Evolutionary conservation across 371 early-diverging fungal species (phyloP).

Genomic region (Zopfochytrium polystomum): DNA sequence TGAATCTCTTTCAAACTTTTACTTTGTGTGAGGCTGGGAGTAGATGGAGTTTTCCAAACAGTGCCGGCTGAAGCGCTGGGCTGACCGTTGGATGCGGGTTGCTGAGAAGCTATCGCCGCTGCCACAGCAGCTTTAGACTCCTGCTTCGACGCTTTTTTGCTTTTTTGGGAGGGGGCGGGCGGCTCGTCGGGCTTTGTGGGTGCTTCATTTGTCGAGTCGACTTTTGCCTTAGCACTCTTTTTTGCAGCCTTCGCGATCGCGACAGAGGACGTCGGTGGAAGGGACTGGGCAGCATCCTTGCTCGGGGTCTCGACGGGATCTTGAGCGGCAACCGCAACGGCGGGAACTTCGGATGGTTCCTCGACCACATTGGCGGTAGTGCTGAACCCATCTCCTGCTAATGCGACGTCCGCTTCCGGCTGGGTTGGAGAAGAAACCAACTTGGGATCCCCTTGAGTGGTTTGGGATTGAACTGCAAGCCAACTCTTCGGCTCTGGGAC

Average conservation of each 20-base stretch:
- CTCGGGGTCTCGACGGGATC: not conserved
- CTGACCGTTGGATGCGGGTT: no score
- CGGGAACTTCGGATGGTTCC: not conserved
- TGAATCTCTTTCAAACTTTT: slow-evolving; percentile 46
- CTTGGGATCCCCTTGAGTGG: not conserved
- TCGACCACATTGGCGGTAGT: not conserved
- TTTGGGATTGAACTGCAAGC: no score
- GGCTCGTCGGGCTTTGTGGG: not conserved
- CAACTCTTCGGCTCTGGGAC: no score
- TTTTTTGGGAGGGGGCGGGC: not conserved
- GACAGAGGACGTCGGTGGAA: not conserved
- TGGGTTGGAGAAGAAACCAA: not conserved
- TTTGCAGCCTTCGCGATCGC: not conserved
- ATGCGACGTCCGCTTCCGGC: not conserved
- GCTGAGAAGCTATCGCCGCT: not conserved
- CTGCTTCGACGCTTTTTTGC: not conserved
- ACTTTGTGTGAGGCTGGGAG: slow-evolving; percentile 28
- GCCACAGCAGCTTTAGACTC: not conserved
- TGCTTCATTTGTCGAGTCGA: not conserved
- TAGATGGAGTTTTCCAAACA: not conserved
- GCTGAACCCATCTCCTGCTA: not conserved
- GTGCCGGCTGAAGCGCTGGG: slow-evolving; percentile 5
- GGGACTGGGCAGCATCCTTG: not conserved
- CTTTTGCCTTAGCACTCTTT: not conserved
- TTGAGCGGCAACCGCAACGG: not conserved